Base-by-base conservation (phyloP, 78 protist genomes). In the Tieghemostelium lacteum region DNA sequence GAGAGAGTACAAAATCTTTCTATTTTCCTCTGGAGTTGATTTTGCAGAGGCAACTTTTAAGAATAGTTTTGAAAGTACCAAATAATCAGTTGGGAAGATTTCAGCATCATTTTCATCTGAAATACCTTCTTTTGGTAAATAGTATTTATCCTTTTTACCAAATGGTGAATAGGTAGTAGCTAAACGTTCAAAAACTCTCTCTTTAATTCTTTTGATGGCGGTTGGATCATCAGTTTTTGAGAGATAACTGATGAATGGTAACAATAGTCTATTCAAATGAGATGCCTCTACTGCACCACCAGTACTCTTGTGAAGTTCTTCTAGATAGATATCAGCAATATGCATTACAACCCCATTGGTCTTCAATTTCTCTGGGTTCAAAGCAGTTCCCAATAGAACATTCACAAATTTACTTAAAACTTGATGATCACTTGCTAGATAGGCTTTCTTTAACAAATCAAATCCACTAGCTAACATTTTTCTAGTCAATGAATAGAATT, bases 251-350 rank as follows among this genome's bases (percentile, higher is more conserved):
- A 83, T 58, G 39, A 83, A 83, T 66, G 91, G 91, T 39, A 83
- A 54, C 22, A 83, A 16, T 16, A 83, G n/a, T 55, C 55, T 64
- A 19, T 42, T 67, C 8, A 80, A n/a, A 31, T 52, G 22, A 8
- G 42, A 6, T 22, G 76, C 40, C n/a, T 62, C 72, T 29, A 80
- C 28, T n/a, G 49, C 22, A n/a, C 88, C 88, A 22, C 63, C 42
- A 3, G 76, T 36, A 1, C 64, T 58, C 26, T 50, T 28, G n/a
- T 65, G 63, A 24, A 80, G 45, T 6, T 80, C 88, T 14, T 65
- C 88, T 71, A 80, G 63, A 64, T 55, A 80, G 75, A 80, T 40
- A 80, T 80, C 88, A 7, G 88, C 52, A 24, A 80, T n/a, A 33
- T 80, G 88, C 20, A 80, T 40, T 22, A 80, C 33, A 20, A 80